Base-by-base conservation (phyloP, 2,329 filamentous ascomycete species). In the Raffaelea deltoideospora region DNA sequence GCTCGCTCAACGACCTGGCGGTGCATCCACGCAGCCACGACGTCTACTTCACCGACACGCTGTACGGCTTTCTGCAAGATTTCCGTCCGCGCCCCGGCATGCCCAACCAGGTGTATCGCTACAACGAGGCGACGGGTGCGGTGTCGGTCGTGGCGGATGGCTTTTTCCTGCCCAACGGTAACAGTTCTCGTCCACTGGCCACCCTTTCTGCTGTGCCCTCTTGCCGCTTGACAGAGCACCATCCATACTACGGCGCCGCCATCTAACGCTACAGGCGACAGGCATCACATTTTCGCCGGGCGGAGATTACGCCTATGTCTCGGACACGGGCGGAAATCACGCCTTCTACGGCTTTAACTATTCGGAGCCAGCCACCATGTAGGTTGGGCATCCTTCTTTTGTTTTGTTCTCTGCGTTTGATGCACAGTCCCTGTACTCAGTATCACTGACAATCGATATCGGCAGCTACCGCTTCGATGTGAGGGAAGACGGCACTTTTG, bases 41-140 rank as follows among this genome's bases (percentile, higher is more conserved):
- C 20, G 54, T 78, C n/a, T 79, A 74, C 56, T 77, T 79, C 46
- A 78, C 72, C 2, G 73, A 79, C 40, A 65, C 69, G 0, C 59
- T 64, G 8, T 78, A 78, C 43, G 74, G 70, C 3, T 68, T 60
- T 41, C 57, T 68, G 30, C 72, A 77, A 47, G 59, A 68, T 19
- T 76, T 77, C 45, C 60, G 72, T 0, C 65, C 65, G 0, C 43
- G 50, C 6, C 71, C 71, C 0, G 63, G 62, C 0, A 48, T 76
- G 10, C 67, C 59, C 5, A 67, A 65, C 39, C 72, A 77, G 46
- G 68, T 76, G 0, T 78, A 77, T 48, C 62, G 69, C 3, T 65
- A 67, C 32, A 62, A 69, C 31, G 60, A 63, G 1, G 45, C 42
- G 1, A 72, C 64, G 0, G 65, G 65, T 0, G 63, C 65, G 1